Percentiles rank a stretch among this genome's conserved stretches.
Conservation (phyloP, 345 rosid species). For the sweet orange (Citrus sinensis) region DVS_A1.0 CM039163.1:8319501-8320000, state of each 20-base stretch:
- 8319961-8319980: not conserved
- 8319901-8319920: slow-evolving; percentile 61
- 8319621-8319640: not conserved
- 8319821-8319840: slow-evolving; percentile 75
- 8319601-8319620: not conserved
- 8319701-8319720: not conserved
- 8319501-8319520: slow-evolving; percentile 87
- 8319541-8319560: slow-evolving; percentile 66
- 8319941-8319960: not conserved
- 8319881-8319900: slow-evolving; percentile 72
- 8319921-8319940: slow-evolving; percentile 2
- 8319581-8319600: not conserved
- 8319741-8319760: slow-evolving; percentile 85
- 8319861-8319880: slow-evolving; percentile 84
- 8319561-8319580: slow-evolving; percentile 11
- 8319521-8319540: slow-evolving; percentile 64
- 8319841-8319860: slow-evolving; percentile 95
- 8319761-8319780: slow-evolving; percentile 95
- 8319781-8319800: slow-evolving; percentile 97
- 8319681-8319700: slow-evolving; percentile 8
- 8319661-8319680: not conserved
- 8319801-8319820: slow-evolving; percentile 67
- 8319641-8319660: not conserved
- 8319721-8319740: slow-evolving; percentile 8
- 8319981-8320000: not conserved